Evolutionary conservation across 108 stramenopile genomes (phyloP).

Genomic region (Cyclotella kingstonii): DNA sequence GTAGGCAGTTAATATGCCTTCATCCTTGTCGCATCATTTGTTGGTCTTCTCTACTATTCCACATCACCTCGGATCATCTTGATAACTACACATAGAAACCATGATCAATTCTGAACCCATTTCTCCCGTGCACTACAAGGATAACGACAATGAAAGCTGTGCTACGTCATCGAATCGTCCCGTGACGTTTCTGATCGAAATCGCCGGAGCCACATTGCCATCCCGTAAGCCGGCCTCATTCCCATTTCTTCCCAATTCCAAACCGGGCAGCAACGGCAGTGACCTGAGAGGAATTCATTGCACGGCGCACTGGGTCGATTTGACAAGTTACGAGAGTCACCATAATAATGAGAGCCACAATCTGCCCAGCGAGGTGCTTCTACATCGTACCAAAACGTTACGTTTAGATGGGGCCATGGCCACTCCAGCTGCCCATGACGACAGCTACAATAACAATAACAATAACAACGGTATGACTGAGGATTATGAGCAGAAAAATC

Average conservation of each 20-base stretch:
- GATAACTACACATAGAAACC: too few relatives aligned
- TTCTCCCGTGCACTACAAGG: too few relatives aligned
- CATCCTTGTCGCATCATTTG: too few relatives aligned
- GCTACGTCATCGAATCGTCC: background rate
- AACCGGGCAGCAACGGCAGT: background rate
- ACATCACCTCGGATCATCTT: too few relatives aligned
- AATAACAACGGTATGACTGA: background rate
- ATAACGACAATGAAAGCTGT: background rate
- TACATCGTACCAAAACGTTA: slow-evolving; percentile 36
- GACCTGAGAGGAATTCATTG: slow-evolving; percentile 30
- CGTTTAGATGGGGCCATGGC: background rate
- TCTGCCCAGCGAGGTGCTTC: slow-evolving; percentile 2
- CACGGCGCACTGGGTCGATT: slow-evolving; percentile 33
- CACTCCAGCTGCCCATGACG: background rate
- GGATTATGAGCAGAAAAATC: background rate
- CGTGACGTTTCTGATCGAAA: slow-evolving; percentile 29
- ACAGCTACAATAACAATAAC: background rate
- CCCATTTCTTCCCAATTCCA: background rate
- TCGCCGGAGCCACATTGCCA: slow-evolving; percentile 29
- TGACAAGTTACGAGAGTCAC: background rate
- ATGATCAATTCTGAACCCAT: too few relatives aligned
- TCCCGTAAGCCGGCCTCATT: background rate
- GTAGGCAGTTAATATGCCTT: too few relatives aligned
- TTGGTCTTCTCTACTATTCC: too few relatives aligned
- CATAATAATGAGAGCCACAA: background rate